Base-by-base conservation (phyloP, 2,329 filamentous ascomycete species). In the Pseudogymnoascus sp. region DNA sequence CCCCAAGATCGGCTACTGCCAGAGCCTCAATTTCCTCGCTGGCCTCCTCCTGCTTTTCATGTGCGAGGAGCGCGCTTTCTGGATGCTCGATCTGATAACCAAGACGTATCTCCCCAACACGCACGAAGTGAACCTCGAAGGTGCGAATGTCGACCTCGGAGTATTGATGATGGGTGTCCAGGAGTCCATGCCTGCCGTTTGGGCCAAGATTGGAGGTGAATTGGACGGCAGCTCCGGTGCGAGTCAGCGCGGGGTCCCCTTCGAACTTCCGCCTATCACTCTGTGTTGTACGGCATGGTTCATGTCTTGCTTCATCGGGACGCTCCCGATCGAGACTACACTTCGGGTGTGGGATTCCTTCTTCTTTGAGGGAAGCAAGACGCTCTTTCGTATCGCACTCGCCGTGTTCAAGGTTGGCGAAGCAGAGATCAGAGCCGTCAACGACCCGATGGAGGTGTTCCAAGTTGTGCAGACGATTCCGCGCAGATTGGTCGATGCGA, bases 201-300 rank as follows among this genome's bases (percentile, higher is more conserved):
- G 92, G 88, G 83, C 85, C 63, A 96, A 95, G 73, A 92, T 97
- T 68, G 91, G 91, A 31, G 86, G 86, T 66, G 89, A 93, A 74
- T 80, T 90, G 40, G 87, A 90, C 68, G 69, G 70, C 12, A 64
- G 68, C 14, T 64, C 67, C 59, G 67, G 66, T 8, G 60, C 69
- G 65, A 66, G 65, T 10, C 67, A 63, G 56, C 73, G 77, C 14
- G 8, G 7, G 2, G 33, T 60, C 5, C 33, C 59, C 33, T 70
- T 72, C 64, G 83, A 89, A 4, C 82, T 97, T 10, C 93, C 93
- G 0, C 92, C 93, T 11, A 93, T 97, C 67, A 94, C 91, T 0
- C 82, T 97, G 4, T 95, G 92, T 69, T 91, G 94, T 75, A 96
- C 92, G 8, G 90, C 92, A 3, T 97, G 93, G 93, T 95, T 97